Percentiles rank a stretch among this genome's conserved stretches.
Conservation (phyloP, 2,329 filamentous ascomycete genomes). For the Colletotrichum orchidophilum region DNA sequence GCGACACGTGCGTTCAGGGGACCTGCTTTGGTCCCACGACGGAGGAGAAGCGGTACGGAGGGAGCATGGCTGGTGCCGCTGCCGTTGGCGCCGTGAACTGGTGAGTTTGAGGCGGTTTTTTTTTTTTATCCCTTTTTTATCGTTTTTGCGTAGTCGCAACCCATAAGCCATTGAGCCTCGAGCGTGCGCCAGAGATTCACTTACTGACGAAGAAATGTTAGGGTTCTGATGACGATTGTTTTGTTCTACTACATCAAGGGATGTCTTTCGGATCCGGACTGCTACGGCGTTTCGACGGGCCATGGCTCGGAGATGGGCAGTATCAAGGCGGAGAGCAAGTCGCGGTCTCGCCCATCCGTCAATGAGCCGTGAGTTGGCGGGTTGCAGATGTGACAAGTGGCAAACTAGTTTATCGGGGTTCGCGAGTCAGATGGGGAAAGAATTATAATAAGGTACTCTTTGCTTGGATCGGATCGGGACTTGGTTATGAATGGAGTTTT, state of each 20-base stretch:
- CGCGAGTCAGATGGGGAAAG: neutral
- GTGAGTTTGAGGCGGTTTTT: conserved; percentile 40
- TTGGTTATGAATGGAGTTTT: conserved; percentile 21
- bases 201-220: conserved; percentile 30
- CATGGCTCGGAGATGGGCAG: conserved; percentile 42
- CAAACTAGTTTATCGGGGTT: neutral
- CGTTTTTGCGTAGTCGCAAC: too few species aligned
- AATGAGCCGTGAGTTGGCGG: neutral
- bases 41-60: conserved; percentile 35
- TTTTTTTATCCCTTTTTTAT: neutral
- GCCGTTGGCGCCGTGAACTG: conserved; percentile 53
- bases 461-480: neutral
- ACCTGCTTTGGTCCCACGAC: conserved; percentile 36
- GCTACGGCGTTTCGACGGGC: conserved; percentile 25
- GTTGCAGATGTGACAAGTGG: neutral
- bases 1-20: conserved; percentile 32
- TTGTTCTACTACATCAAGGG: conserved; percentile 50
- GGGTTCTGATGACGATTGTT: conserved; percentile 50
- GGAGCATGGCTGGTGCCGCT: conserved; percentile 49
- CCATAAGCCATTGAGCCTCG: too few species aligned
- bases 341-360: neutral
- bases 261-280: conserved; percentile 39
- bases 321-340: conserved; percentile 36
- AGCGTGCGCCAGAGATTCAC: neutral
- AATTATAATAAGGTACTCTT: neutral